Base-by-base conservation (phyloP, 768 basidiomycete species). In the Psilocybe subaeruginosa region DNA sequence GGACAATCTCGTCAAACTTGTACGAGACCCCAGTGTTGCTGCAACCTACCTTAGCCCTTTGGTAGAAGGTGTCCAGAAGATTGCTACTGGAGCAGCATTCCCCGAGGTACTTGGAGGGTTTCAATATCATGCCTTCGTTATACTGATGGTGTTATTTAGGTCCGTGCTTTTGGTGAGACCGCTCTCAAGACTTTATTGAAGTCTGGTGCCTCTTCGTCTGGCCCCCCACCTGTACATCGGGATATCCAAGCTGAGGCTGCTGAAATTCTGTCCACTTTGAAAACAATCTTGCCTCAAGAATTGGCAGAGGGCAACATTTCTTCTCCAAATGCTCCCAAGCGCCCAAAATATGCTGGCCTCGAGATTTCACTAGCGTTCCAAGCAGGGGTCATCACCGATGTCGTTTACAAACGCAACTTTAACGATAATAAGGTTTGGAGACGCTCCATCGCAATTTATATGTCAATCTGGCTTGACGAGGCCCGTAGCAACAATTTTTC, bases 1-100 rank as follows among this genome's bases (percentile, higher is more conserved):
- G 62, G 95, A 97, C 71, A 98, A 99, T 76, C 82, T 99, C 57
- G 96, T 97, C 76, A 99, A 98, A 77, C 91, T 99, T 63, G 97
- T 99, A 45, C 91, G 97, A 64, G 87, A 96, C 69, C 91, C 93
- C 2, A 87, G 83, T 61, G 86, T 98, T 41, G 97, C 97, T 54
- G 96, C 95, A 3, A 83, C 84, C 35, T 95, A 98, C 74, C 85
- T 96, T 35, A 90, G 90, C 64, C 82, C 89, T 43, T 87, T 99
- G 45, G 90, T 97, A 3, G 91, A 93, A 35, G 95, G 96, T 60
- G 94, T 97, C 16, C 86, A 92, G 70, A 92, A 91, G 75, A 94
- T 98, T 66, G 92, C 92, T 11, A 87, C 87, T 58, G 85, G 90
- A 16, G 96, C 96, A 56, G 94, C 96, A 29, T 99, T 99, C 82